Percentiles rank a stretch among this genome's conserved stretches.
Conservation (phyloP, 768 basidiomycete genomes). For the Leccinum subgranulosum region DNA sequence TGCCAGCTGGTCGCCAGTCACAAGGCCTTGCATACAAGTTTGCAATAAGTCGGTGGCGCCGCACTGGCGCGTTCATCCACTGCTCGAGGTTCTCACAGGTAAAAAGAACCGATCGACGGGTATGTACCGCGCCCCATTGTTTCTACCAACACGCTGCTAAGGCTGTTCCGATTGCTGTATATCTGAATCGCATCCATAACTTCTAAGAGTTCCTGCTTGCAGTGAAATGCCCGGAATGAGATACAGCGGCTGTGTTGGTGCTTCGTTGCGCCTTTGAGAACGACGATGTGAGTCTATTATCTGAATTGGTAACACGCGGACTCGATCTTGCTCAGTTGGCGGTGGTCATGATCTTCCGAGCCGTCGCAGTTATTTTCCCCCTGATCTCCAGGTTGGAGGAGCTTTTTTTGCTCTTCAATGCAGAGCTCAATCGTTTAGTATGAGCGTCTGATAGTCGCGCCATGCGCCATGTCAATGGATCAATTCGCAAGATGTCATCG, state of each 20-base stretch:
- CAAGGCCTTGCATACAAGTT: not conserved
- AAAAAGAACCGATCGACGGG: not conserved
- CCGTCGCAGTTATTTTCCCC: not conserved
- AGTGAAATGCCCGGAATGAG: not conserved
- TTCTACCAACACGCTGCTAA: not conserved
- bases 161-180: constrained; percentile 4
- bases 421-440: not conserved
- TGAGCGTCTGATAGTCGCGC: not conserved
- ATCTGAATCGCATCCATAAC: not conserved
- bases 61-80: not conserved
- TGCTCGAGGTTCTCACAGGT: constrained; percentile 3
- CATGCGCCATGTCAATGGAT: not conserved
- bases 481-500: not conserved
- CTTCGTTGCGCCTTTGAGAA: not conserved
- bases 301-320: not conserved
- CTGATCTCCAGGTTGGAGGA: not conserved
- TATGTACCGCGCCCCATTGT: not conserved
- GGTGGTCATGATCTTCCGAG: not conserved
- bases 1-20: not conserved
- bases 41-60: not conserved
- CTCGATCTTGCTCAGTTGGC: not conserved
- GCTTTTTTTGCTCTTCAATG: not conserved
- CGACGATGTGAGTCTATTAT: not conserved
- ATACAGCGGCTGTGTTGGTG: not conserved
- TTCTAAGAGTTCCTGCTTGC: not conserved